phyloP scores from a whole-genome alignment of 306 rosid genomes.

The Trifolium pratense region DNA sequence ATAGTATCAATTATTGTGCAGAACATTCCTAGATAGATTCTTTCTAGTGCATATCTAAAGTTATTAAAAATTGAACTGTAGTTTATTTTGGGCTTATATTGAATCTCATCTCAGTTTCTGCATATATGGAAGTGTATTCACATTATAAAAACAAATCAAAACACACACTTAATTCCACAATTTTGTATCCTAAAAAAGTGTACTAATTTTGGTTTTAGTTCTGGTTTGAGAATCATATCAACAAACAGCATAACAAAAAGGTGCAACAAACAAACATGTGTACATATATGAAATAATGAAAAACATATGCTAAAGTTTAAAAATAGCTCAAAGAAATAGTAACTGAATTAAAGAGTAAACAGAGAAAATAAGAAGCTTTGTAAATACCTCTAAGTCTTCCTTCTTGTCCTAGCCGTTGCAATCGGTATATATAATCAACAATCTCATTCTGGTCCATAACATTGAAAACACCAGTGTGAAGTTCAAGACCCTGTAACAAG shows the following conservation, averaged over 20 bases:
- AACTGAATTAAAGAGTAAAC: conserved; percentile 8
- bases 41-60: background rate
- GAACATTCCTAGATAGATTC: too few species aligned
- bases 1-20: background rate
- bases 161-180: background rate
- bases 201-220: background rate
- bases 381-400: conserved; percentile 56
- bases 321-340: conserved; percentile 10
- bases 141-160: background rate
- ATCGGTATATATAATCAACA: conserved; percentile 43
- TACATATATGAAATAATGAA: background rate
- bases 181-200: background rate
- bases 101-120: too few species aligned
- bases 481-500: conserved; percentile 59
- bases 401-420: conserved; percentile 53
- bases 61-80: background rate
- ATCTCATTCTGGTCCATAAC: conserved; percentile 52
- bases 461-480: conserved; percentile 56
- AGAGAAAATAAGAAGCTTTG: background rate
- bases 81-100: background rate
- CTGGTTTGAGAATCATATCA: background rate
- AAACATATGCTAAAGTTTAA: background rate
- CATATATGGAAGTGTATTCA: too few species aligned
- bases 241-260: background rate
- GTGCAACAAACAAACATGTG: conserved; percentile 11